Base-by-base conservation (phyloP, 1,284 basidiomycete species). In the Irpex rosettiformis region DNA sequence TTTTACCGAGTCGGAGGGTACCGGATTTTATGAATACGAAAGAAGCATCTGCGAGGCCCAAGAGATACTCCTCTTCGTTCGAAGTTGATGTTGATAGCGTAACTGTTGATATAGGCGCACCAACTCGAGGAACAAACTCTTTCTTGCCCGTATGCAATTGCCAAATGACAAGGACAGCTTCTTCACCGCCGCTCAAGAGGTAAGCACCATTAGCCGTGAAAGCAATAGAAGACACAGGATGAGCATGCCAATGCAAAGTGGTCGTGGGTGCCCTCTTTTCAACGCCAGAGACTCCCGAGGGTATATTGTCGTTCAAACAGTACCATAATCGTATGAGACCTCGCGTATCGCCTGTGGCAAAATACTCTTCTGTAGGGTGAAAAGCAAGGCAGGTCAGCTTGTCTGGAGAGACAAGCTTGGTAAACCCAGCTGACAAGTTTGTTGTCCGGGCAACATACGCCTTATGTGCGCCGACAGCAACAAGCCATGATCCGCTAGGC, bases 161-260 rank as follows among this genome's bases (percentile, higher is more conserved):
- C 97, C 97, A 99, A 58, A 97, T 88, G 24, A 99, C 96, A 6
- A 99, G 75, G 1, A 98, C 96, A 33, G 92, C 86, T 73, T 99
- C 97, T 71, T 98, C 94, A 48, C 97, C 97, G 64, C 95, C 97
- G 57, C 93, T 97, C 52, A 99, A 75, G 21, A 99, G 77, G 70
- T 98, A 96, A 2, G 94, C 90, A 11, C 97, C 97, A 64, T 96
- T 96, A 1, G 88, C 75, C 0, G 94, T 93, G 72, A 98, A 99
- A 0, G 89, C 79, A 25, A 99, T 74, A 1, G 92, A 90, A 1
- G 91, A 86, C n/a, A 99, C 93, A 4, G 94, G 85, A 71, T 99
- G 96, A 0, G 96, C 91, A 70, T 99, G 97, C 97, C 97, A 99
- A 73, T 98, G 96, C 52, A 98, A 75, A 3, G 88, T 84, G 1